Base-by-base conservation (phyloP, 768 basidiomycete genomes). In the Phanerochaete sordida region DNA sequence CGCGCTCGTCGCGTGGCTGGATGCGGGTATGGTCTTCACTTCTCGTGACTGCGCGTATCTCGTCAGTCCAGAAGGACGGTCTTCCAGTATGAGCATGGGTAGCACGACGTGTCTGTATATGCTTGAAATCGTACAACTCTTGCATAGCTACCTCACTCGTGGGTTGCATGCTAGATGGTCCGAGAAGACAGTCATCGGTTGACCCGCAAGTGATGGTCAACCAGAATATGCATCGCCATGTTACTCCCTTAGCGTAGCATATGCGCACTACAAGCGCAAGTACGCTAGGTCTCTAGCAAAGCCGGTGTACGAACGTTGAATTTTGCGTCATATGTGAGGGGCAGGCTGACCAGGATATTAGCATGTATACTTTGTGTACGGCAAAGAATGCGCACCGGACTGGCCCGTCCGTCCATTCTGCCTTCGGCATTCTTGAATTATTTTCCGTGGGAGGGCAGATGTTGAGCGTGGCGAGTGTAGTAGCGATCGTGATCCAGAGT, bases 191-290 rank as follows among this genome's bases (percentile, higher is more conserved):
- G n/a, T n/a, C n/a, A n/a, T n/a, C n/a, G n/a, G n/a, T n/a, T n/a
- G n/a, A n/a, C n/a, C n/a, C n/a, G n/a, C n/a, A n/a, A n/a, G n/a
- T n/a, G n/a, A n/a, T n/a, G n/a, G n/a, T n/a, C n/a, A n/a, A n/a
- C n/a, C n/a, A n/a, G n/a, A n/a, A n/a, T n/a, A n/a, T n/a, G n/a
- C n/a, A n/a, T n/a, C n/a, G n/a, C n/a, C n/a, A n/a, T n/a, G n/a
- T n/a, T n/a, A n/a, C n/a, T n/a, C n/a, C n/a, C n/a, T n/a, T n/a
- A n/a, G n/a, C n/a, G n/a, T n/a, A n/a, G n/a, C n/a, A n/a, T n/a
- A n/a, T n/a, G n/a, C n/a, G n/a, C n/a, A n/a, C n/a, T n/a, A 91
- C 89, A 88, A 90, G 69, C 79, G 80, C 71, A 66, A 59, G 62
- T 24, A 46, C n/a, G 35, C 68, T 13, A n/a, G n/a, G n/a, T n/a